Percentiles rank a stretch among this genome's conserved stretches.
phyloP scores from a whole-genome alignment of 2,329 filamentous ascomycete species.

The Sporothrix variecibatus region DNA sequence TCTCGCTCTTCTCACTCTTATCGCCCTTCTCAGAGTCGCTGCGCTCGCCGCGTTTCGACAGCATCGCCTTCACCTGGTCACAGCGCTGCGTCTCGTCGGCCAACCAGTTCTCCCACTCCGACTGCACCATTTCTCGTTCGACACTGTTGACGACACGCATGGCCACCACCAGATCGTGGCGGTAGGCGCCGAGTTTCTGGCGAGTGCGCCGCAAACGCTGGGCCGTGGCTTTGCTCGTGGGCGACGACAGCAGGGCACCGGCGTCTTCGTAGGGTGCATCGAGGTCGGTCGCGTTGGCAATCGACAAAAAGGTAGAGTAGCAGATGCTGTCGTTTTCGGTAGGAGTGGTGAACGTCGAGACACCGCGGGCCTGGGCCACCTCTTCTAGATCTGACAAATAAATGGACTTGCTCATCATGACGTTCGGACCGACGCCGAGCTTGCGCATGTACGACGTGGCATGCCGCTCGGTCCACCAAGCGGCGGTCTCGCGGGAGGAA shows the following conservation, averaged over 20 bases:
- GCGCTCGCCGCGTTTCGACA: constrained; percentile 36
- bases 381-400: constrained; percentile 81
- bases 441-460: constrained; percentile 79
- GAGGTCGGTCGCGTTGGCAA: constrained; percentile 59
- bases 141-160: constrained; percentile 87
- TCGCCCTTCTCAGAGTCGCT: constrained; percentile 10
- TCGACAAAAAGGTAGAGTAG: constrained; percentile 62
- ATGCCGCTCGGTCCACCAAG: constrained; percentile 84
- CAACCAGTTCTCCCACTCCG: constrained; percentile 94
- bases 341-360: neutral
- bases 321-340: neutral
- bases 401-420: constrained; percentile 80
- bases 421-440: constrained; percentile 76
- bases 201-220: constrained; percentile 75
- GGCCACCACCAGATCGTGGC: constrained; percentile 88
- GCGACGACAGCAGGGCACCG: constrained; percentile 49
- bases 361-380: constrained; percentile 44
- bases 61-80: constrained; percentile 56
- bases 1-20: constrained; percentile 23
- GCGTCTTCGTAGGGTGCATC: constrained; percentile 59
- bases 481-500: constrained; percentile 69
- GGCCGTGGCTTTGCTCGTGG: constrained; percentile 56
- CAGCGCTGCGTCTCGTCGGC: constrained; percentile 76
- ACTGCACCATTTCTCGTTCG: constrained; percentile 80
- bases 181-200: constrained; percentile 77